Evolutionary conservation across 2,329 filamentous ascomycete species (phyloP).

Genomic region (Aureobasidium namibiae): DNA sequence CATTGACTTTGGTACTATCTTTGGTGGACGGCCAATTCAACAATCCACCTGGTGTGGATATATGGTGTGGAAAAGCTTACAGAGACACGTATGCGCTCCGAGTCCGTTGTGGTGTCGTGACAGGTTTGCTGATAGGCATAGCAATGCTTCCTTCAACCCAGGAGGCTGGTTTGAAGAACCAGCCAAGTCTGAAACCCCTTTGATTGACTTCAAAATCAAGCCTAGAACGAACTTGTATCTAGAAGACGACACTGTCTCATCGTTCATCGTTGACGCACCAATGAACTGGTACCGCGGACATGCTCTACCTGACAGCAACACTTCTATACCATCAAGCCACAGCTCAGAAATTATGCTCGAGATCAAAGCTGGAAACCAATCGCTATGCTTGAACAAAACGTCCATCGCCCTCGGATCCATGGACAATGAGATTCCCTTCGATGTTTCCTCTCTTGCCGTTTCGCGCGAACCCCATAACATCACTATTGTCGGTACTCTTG

Average conservation of each 20-base stretch:
- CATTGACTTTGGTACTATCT: neutral
- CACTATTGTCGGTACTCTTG: constrained; percentile 23
- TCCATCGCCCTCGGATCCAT: constrained; percentile 30
- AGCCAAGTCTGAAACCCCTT: constrained; percentile 23
- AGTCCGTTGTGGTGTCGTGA: neutral
- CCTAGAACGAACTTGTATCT: constrained; percentile 41
- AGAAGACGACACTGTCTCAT: constrained; percentile 28
- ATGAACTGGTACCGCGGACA: constrained; percentile 32
- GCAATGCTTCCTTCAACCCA: constrained; percentile 39
- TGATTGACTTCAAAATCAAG: constrained; percentile 36
- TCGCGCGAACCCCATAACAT: constrained; percentile 30
- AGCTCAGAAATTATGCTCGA: constrained; percentile 14
- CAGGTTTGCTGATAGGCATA: constrained; percentile 16
- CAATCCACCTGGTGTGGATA: constrained; percentile 31
- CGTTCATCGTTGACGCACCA: constrained; percentile 35
- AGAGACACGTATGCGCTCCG: constrained; percentile 10
- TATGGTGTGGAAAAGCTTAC: constrained; percentile 45
- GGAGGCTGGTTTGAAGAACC: constrained; percentile 39
- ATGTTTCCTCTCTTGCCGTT: constrained; percentile 19
- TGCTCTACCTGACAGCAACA: constrained; percentile 9
- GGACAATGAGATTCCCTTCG: constrained; percentile 23
- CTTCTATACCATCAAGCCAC: neutral
- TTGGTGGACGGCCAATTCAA: constrained; percentile 14
- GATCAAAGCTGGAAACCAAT: constrained; percentile 17
- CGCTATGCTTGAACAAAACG: constrained; percentile 16